Conservation (phyloP, 768 basidiomycete genomes). For the Asterophora parasitica region DNA sequence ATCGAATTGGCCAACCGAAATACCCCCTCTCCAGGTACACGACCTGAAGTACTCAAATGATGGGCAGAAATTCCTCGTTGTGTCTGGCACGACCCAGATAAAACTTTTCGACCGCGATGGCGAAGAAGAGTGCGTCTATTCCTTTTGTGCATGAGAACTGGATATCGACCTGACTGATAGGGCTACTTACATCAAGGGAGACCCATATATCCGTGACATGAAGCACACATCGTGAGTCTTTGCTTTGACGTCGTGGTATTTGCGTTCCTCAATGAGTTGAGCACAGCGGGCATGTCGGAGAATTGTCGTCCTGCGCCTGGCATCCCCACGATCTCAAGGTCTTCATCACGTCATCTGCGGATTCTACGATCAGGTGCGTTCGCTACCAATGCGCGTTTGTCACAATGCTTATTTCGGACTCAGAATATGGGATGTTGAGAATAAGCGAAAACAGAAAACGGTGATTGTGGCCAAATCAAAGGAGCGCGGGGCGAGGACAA, state of each 20-base stretch:
- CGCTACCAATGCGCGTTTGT: conserved; percentile 9
- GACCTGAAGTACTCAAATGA: conserved; percentile 88
- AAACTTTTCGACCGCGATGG: conserved; percentile 92
- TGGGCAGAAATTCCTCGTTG: conserved; percentile 79
- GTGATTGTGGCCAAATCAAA: conserved; percentile 97
- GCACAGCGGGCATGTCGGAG: conserved; percentile 87
- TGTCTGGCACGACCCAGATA: conserved; percentile 84
- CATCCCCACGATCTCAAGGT: conserved; percentile 80
- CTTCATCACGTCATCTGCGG: conserved; percentile 93
- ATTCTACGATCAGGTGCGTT: conserved; percentile 85
- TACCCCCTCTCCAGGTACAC: conserved; percentile 62
- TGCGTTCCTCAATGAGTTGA: neutral
- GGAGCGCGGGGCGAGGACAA: conserved; percentile 90
- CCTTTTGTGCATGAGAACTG: conserved; percentile 17
- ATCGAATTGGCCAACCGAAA: neutral
- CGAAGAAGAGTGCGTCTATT: conserved; percentile 73
- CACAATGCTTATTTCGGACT: conserved; percentile 2
- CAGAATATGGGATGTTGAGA: conserved; percentile 93
- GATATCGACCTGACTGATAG: conserved; percentile 52
- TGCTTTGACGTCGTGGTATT: conserved; percentile 1
- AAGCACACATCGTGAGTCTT: conserved; percentile 87
- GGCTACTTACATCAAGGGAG: conserved; percentile 85
- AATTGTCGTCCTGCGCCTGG: conserved; percentile 87
- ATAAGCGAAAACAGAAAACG: conserved; percentile 89
- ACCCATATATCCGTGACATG: conserved; percentile 98